These are phyloP conservation scores for Aspergillus udagawae DNA, from an alignment of 2,329 filamentous ascomycete species.

Conservation along the genomic window DNA sequence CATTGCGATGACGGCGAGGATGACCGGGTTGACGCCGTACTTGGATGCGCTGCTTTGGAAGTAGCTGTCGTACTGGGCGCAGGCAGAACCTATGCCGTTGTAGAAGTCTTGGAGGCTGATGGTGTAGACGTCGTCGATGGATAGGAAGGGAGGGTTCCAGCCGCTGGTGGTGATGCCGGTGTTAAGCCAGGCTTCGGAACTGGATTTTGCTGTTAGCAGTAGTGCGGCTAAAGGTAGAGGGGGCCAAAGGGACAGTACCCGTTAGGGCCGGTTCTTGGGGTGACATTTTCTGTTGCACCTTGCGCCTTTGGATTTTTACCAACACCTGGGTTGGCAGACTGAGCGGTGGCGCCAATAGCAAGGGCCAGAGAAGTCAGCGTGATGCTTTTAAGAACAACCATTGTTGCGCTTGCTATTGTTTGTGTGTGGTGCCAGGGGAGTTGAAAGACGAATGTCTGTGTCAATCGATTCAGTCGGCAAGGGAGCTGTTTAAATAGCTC, in stretches of 20 bases:
- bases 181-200: neutral
- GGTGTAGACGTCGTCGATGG: constrained; percentile 14
- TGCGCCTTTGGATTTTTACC: neutral
- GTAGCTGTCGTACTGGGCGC: constrained; percentile 30
- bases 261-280: neutral
- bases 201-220: neutral
- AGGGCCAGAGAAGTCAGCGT: neutral
- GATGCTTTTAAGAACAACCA: neutral
- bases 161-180: constrained; percentile 8
- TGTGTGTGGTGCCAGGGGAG: neutral
- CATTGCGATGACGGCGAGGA: constrained; percentile 22
- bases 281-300: neutral
- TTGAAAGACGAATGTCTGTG: too few relatives aligned
- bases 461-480: neutral
- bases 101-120: constrained; percentile 16
- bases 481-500: neutral
- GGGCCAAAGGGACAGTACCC: neutral
- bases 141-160: constrained; percentile 34
- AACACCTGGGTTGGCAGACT: neutral
- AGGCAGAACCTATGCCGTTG: constrained; percentile 12
- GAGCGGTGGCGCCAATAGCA: neutral
- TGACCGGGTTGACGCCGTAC: constrained; percentile 32
- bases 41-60: constrained; percentile 29
- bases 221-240: neutral
- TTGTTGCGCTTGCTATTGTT: neutral